Conservation (phyloP, 1,284 basidiomycete genomes). For the Malassezia pachydermatis region DNA sequence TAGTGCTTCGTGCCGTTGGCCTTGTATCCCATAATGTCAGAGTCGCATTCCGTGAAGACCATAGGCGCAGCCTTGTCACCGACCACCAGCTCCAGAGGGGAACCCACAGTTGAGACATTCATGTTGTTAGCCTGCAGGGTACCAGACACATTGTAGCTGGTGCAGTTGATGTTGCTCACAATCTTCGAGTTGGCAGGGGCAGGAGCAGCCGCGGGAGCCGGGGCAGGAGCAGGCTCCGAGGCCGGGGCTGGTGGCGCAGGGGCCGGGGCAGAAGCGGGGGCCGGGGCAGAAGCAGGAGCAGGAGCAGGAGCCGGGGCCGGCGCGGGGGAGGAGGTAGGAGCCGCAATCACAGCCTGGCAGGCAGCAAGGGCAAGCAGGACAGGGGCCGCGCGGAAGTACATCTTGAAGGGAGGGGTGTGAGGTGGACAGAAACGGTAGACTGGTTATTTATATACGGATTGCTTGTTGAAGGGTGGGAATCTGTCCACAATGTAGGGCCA, state of each 20-base stretch:
- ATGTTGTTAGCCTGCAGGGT: not conserved
- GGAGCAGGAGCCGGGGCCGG: not conserved
- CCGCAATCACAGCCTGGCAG: not conserved
- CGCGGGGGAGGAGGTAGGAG: not conserved
- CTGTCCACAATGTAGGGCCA: not conserved
- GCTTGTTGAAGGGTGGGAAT: not conserved
- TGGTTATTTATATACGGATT: slow-evolving; percentile 2
- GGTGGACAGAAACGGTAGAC: not conserved
- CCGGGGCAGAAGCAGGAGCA: not conserved
- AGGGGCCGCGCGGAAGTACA: not conserved
- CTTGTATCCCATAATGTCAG: not conserved
- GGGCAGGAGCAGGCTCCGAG: not conserved
- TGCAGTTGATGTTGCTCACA: slow-evolving; percentile 12
- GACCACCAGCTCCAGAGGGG: not conserved
- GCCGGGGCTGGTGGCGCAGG: not conserved
- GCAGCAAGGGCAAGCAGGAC: not conserved
- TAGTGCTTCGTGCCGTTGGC: slow-evolving; percentile 2
- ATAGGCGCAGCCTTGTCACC: not conserved
- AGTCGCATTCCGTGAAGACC: slow-evolving; percentile 15
- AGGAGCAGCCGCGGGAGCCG: not conserved
- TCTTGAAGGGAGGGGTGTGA: not conserved
- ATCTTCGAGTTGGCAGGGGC: slow-evolving; percentile 2
- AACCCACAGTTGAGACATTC: slow-evolving; percentile 1
- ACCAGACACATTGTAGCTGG: not conserved
- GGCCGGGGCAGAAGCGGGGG: not conserved